A percentile compares a stretch with the other conserved stretches of the same genome.
These are phyloP conservation scores for Pachysandra terminalis DNA, from an alignment of 164 flowering plant genomes.

Conservation along the genomic window DNA sequence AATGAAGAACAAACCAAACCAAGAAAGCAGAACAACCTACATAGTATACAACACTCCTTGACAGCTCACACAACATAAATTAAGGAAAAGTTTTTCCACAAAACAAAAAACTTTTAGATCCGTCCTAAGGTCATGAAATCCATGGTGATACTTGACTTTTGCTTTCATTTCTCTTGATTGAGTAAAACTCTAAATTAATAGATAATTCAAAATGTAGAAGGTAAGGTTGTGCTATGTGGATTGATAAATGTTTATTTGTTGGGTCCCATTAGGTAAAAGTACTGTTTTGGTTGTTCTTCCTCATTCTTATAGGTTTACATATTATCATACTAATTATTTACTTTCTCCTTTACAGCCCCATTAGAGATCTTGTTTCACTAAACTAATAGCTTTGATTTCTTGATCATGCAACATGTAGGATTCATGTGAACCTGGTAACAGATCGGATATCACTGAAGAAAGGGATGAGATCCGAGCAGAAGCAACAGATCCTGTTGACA, in stretches of 20 bases:
- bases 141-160: neutral
- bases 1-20: too few relatives aligned
- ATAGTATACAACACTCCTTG: too few relatives aligned
- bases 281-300: neutral
- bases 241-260: neutral
- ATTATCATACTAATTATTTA: neutral
- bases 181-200: too few relatives aligned
- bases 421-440: slow-evolving; percentile 70
- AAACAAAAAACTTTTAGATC: too few relatives aligned
- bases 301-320: neutral
- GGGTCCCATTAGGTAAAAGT: neutral
- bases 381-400: slow-evolving; percentile 7
- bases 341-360: neutral
- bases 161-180: neutral
- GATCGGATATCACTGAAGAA: slow-evolving; percentile 78
- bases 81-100: too few relatives aligned
- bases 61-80: too few relatives aligned
- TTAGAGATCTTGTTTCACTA: slow-evolving; percentile 1
- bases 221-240: neutral
- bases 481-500: slow-evolving; percentile 14
- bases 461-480: slow-evolving; percentile 44
- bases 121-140: neutral
- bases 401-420: slow-evolving; percentile 40
- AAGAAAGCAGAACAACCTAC: too few relatives aligned
- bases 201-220: neutral